Percentiles rank a stretch among this genome's conserved stretches.
phyloP scores from a whole-genome alignment of 768 basidiomycete species.

The Leccinum arenicola region DNA sequence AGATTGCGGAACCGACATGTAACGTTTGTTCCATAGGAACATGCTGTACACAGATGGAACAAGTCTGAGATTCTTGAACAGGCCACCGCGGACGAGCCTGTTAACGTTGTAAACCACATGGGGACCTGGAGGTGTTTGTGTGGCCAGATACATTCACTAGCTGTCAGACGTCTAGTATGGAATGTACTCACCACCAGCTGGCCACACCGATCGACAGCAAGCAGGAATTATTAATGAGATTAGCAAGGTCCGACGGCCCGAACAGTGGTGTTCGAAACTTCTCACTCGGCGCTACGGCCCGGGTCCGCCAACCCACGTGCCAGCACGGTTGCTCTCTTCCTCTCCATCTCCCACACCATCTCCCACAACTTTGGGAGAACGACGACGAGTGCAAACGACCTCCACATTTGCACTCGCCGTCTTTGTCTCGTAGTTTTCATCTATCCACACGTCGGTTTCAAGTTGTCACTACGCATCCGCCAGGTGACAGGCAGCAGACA shows the following conservation, averaged over 20 bases:
- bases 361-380: not conserved
- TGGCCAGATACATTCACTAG: conserved; percentile 13
- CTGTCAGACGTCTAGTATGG: conserved; percentile 1
- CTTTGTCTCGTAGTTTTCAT: not conserved
- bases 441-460: not conserved
- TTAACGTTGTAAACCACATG: conserved; percentile 4
- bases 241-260: not conserved
- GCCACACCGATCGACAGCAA: not conserved
- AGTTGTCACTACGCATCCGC: not conserved
- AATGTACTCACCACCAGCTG: not conserved
- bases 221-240: not conserved
- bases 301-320: not conserved
- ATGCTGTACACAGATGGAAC: not conserved
- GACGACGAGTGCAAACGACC: not conserved
- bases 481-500: not conserved
- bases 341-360: no score
- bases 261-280: not conserved
- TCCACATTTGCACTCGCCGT: not conserved
- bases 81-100: conserved; percentile 20
- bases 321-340: not conserved
- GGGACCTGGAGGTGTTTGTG: not conserved
- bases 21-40: conserved; percentile 1
- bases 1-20: conserved; percentile 16
- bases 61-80: conserved; percentile 6
- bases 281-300: not conserved